Percentiles rank a stretch among this genome's conserved stretches.
Conservation (phyloP, 306 rosid species). For the Fragaria vesca region DNA sequence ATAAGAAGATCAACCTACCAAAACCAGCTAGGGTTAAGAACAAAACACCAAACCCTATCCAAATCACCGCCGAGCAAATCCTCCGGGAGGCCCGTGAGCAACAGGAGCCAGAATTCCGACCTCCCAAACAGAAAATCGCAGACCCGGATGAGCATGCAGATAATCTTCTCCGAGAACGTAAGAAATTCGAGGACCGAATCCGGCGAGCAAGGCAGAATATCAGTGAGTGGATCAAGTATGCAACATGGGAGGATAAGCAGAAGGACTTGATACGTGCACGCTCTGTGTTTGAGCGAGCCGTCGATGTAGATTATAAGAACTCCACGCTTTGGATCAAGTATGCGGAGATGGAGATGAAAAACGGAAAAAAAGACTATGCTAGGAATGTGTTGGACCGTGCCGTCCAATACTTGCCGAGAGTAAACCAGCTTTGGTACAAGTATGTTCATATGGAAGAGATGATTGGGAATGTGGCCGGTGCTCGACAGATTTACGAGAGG, state of each 20-base stretch:
- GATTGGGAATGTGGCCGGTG: slow-evolving; percentile 64
- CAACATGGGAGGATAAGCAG: slow-evolving; percentile 73
- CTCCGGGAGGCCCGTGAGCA: slow-evolving; percentile 74
- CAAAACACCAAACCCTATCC: slow-evolving; percentile 72
- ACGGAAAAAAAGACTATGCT: slow-evolving; percentile 61
- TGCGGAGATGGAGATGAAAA: slow-evolving; percentile 82
- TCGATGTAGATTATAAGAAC: slow-evolving; percentile 66
- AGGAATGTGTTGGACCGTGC: slow-evolving; percentile 85
- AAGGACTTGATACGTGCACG: slow-evolving; percentile 73
- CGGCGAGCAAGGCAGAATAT: not conserved
- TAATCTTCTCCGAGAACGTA: slow-evolving; percentile 62
- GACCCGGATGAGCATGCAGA: slow-evolving; percentile 68
- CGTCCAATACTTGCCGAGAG: slow-evolving; percentile 61
- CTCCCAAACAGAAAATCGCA: slow-evolving; percentile 74
- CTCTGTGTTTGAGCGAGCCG: slow-evolving; percentile 77
- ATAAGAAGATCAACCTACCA: not conserved
- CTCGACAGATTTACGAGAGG: slow-evolving; percentile 68
- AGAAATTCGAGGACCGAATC: slow-evolving; percentile 55
- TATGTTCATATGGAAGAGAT: slow-evolving; percentile 59
- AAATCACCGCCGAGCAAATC: slow-evolving; percentile 33
- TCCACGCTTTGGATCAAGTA: slow-evolving; percentile 78
- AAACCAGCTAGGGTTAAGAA: slow-evolving; percentile 50
- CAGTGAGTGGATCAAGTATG: not conserved
- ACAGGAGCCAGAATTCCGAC: slow-evolving; percentile 77
- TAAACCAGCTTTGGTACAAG: slow-evolving; percentile 43